Percentiles rank a stretch among this genome's conserved stretches.
Evolutionary conservation across 768 basidiomycete species (phyloP).

Genomic region (Cystobasidium onofrii): DNA sequence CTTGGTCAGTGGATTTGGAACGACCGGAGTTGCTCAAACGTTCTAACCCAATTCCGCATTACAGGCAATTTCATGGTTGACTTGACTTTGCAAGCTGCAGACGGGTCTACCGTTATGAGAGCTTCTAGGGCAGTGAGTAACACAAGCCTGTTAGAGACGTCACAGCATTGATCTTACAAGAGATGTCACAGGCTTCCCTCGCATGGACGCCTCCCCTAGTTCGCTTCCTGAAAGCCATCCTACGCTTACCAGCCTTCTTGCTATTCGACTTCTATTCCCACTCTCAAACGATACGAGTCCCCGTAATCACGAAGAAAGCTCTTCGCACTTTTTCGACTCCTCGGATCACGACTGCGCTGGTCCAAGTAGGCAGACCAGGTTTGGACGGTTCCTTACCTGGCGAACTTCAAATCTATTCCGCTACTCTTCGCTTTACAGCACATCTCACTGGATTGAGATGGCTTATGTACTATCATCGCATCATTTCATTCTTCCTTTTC

Average conservation of each 20-base stretch:
- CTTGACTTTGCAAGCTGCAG: slow-evolving; percentile 1
- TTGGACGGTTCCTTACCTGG: neutral
- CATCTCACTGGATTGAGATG: slow-evolving; percentile 30
- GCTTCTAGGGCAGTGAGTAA: slow-evolving; percentile 18
- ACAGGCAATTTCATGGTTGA: slow-evolving; percentile 35
- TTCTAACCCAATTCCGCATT: neutral
- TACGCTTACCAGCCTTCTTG: slow-evolving; percentile 14
- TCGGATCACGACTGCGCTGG: neutral
- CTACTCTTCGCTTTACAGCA: slow-evolving; percentile 13
- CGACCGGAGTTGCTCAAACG: too few species aligned
- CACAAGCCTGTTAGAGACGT: neutral
- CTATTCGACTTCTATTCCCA: neutral
- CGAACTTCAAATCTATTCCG: slow-evolving; percentile 28
- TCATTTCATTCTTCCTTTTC: slow-evolving; percentile 29
- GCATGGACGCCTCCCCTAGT: slow-evolving; percentile 10
- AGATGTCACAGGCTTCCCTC: slow-evolving; percentile 19
- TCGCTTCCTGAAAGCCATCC: neutral
- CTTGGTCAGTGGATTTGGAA: too few species aligned
- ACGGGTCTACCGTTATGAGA: neutral
- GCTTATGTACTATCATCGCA: slow-evolving; percentile 29
- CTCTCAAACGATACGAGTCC: slow-evolving; percentile 8
- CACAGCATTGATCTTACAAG: neutral
- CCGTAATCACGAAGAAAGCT: slow-evolving; percentile 4
- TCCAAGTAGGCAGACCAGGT: slow-evolving; percentile 13
- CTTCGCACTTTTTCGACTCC: neutral